These are phyloP conservation scores for Rhodotorula sp. DNA, from an alignment of 1,284 basidiomycete genomes.

Conservation along the genomic window DNA sequence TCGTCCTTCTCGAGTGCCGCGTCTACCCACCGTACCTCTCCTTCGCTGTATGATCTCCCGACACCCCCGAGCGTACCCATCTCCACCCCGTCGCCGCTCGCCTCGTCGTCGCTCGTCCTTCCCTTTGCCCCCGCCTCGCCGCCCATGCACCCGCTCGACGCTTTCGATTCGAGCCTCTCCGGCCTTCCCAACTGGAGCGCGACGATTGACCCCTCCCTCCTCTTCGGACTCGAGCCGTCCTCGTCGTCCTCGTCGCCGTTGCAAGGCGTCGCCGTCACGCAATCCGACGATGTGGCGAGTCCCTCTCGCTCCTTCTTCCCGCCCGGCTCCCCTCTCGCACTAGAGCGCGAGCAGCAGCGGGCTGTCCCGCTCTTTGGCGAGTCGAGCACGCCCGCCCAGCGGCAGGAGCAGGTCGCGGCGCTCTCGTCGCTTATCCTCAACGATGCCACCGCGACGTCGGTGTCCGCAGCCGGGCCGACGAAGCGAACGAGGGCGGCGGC, in stretches of 20 bases:
- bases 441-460: neutral
- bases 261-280: too few relatives aligned
- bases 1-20: neutral
- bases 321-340: neutral
- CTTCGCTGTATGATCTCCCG: conserved; percentile 1
- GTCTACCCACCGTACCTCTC: neutral
- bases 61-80: neutral
- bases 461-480: neutral
- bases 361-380: neutral
- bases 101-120: neutral
- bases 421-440: neutral
- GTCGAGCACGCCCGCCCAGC: neutral
- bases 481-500: neutral
- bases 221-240: neutral
- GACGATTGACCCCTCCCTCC: conserved; percentile 4
- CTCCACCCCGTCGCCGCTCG: neutral
- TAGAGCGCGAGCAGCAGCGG: neutral
- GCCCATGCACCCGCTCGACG: neutral
- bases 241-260: neutral
- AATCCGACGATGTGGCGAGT: neutral
- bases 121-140: neutral
- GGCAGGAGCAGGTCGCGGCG: neutral
- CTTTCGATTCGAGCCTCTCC: neutral
- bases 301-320: conserved; percentile 1
- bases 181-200: too few relatives aligned